Conservation (phyloP, 148 eudicot species). For the Silene conica region DNA sequence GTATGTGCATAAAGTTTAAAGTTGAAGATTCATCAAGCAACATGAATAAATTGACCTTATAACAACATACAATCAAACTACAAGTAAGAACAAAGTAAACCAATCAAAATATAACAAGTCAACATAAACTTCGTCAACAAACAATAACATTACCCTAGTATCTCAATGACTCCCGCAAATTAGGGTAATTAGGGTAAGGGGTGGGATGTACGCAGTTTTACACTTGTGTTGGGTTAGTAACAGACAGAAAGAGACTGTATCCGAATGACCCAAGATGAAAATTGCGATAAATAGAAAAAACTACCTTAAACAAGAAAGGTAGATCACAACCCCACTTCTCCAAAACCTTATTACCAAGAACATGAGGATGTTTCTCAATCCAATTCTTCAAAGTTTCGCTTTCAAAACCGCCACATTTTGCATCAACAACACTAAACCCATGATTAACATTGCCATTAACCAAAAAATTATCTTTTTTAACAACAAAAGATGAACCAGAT, state of each 20-base stretch:
- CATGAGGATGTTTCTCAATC: conserved; percentile 65
- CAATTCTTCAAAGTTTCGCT: conserved; percentile 53
- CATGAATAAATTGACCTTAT: background rate
- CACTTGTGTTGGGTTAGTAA: no score
- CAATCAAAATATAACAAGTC: conserved; percentile 10
- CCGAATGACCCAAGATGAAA: no score
- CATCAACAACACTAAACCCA: conserved; percentile 9
- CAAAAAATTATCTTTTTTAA: conserved; percentile 15
- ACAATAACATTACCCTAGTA: no score
- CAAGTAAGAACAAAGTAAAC: no score
- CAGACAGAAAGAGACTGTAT: no score
- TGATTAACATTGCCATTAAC: conserved; percentile 11
- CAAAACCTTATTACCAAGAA: conserved; percentile 61
- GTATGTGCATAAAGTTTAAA: background rate
- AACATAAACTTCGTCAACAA: background rate
- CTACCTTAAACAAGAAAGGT: conserved; percentile 91
- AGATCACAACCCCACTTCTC: conserved; percentile 68
- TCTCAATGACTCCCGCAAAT: no score
- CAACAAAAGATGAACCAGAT: conserved; percentile 75
- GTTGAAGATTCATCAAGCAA: background rate
- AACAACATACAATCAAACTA: conserved; percentile 2
- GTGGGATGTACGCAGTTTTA: no score
- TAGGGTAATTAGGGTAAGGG: no score
- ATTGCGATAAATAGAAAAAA: background rate
- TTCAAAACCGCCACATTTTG: conserved; percentile 20